Percentiles rank a stretch among this genome's conserved stretches.
These are phyloP conservation scores for Bruguiera hainesii DNA, from an alignment of 441 rosid species.

Conservation along the genomic window DNA sequence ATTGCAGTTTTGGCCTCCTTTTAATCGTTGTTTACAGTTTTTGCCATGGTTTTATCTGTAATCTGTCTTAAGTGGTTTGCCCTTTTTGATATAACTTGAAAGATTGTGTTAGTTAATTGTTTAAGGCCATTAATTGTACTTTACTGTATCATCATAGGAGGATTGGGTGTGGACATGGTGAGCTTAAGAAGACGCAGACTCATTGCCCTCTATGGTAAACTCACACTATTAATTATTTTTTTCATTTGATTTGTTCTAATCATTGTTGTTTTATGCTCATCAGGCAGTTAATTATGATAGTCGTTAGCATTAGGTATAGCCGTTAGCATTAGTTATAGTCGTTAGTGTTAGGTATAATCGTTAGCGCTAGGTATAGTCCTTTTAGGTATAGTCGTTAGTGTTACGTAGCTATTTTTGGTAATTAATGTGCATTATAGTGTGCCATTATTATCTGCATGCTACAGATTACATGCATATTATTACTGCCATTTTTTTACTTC, in stretches of 20 bases:
- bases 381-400: no score
- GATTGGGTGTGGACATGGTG: slow-evolving; percentile 23
- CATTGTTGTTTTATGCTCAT: no score
- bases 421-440: neutral
- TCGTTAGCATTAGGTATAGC: no score
- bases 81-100: neutral
- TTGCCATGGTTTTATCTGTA: neutral
- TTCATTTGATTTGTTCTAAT: no score
- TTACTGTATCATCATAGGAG: slow-evolving; percentile 13
- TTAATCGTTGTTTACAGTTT: neutral
- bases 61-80: neutral
- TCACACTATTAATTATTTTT: neutral
- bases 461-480: neutral
- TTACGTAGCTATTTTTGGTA: neutral
- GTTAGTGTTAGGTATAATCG: no score
- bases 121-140: slow-evolving; percentile 10
- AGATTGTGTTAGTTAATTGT: neutral
- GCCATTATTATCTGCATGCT: neutral
- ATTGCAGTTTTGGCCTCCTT: no score
- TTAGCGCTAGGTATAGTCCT: no score
- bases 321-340: no score
- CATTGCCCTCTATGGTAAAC: slow-evolving; percentile 13
- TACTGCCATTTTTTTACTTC: neutral
- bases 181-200: slow-evolving; percentile 28
- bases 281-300: no score